Evolutionary conservation across 306 rosid species (phyloP), one percentile per base, ranked within the genome.

Genomic region (Fagus sylvatica): DNA sequence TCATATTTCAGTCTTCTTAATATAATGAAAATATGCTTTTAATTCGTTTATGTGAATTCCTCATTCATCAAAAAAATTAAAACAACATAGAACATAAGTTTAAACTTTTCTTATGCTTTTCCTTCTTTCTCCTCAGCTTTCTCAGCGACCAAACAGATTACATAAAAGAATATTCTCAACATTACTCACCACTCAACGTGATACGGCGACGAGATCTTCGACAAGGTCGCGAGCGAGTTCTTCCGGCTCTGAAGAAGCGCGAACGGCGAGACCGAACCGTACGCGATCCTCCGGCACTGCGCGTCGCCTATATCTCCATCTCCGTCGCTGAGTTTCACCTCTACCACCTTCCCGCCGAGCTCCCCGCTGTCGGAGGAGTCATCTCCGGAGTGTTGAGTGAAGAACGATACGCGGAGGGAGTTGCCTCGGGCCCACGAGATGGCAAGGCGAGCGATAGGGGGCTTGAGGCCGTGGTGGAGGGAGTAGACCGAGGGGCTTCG

Each of bases 341-440:
- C 98, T 61, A 92, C 59, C 42, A 92, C 95, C 72, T 84, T 88
- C 32, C 97, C 93, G 4, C 90, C 92, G 0, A 37, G 71, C 17
- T 77, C 82, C 37, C 5, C 80, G 4, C 80, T 81, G 17, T 42
- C 81, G 48, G 53, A 13, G 49, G 89, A 72, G 69, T 72, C 75
- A 12, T 79, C 79, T 0, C 69, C 81, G 30, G 80, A 41, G 12
- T 79, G 69, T 17, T 71, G 75, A 33, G 76, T 76, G 70, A 92
- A 88, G 42, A 90, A 84, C 19, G 98, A 88, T 72, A 95, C 88
- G 71, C 92, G 92, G 57, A 95, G 90, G 33, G 92, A 80, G 80
- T 89, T 92, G 78, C 97, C 98, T 74, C 87, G 87, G 74, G 90
- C 83, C 97, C 97, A 95, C 71, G 97, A 95, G 59, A 95, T 77